These are phyloP conservation scores for Mycotypha africana DNA, from an alignment of 371 early-diverging fungal species.

Conservation along the genomic window DNA sequence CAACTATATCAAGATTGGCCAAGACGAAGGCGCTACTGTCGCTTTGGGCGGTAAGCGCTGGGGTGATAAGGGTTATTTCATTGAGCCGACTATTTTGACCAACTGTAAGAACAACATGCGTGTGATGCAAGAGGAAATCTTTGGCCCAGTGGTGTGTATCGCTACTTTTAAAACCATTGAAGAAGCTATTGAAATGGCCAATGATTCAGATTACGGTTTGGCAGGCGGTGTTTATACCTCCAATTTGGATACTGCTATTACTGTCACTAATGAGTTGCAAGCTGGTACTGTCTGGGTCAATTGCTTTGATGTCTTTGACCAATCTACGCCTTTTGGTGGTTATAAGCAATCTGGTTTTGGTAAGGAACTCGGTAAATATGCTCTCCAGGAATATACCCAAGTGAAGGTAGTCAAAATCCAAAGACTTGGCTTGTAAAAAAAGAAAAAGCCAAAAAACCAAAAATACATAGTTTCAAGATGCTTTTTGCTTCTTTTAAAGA, in stretches of 20 bases:
- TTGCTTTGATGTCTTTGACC: slow-evolving; percentile 32
- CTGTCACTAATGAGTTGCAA: slow-evolving; percentile 57
- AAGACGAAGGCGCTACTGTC: slow-evolving; percentile 52
- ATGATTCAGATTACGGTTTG: slow-evolving; percentile 73
- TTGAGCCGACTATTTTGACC: slow-evolving; percentile 73
- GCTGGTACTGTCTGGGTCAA: slow-evolving; percentile 76
- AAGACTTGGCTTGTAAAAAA: slow-evolving; percentile 14
- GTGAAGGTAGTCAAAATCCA: slow-evolving; percentile 60
- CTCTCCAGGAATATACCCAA: slow-evolving; percentile 61
- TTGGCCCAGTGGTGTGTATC: slow-evolving; percentile 86
- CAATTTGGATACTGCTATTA: slow-evolving; percentile 54
- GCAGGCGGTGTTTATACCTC: slow-evolving; percentile 80
- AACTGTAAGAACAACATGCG: slow-evolving; percentile 59
- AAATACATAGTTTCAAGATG: background rate
- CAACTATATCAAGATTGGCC: slow-evolving; percentile 51
- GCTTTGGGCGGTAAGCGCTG: slow-evolving; percentile 63
- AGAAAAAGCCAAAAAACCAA: background rate
- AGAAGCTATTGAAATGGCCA: slow-evolving; percentile 72
- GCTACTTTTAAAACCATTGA: slow-evolving; percentile 69
- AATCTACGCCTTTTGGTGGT: slow-evolving; percentile 80
- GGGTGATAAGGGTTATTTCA: slow-evolving; percentile 67
- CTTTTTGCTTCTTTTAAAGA: no score
- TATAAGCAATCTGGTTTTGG: slow-evolving; percentile 81
- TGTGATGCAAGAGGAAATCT: slow-evolving; percentile 80
- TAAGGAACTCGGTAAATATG: slow-evolving; percentile 69